These are phyloP conservation scores for Tuber calosporum DNA, from an alignment of 495 filamentous ascomycete genomes.

Conservation along the genomic window DNA sequence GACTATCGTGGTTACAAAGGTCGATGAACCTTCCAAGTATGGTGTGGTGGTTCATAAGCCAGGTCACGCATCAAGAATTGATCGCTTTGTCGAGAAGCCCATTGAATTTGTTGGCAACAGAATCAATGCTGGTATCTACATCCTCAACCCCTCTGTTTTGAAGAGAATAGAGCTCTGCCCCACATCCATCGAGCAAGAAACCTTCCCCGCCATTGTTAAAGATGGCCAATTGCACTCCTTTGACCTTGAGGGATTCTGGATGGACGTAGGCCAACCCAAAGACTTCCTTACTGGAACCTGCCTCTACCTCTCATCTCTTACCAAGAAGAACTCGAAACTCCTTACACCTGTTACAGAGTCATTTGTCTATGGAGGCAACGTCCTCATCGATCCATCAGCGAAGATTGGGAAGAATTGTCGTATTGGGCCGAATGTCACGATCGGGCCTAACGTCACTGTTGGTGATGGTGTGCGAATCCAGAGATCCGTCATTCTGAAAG, in stretches of 20 bases:
- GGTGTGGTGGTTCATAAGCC: conserved; percentile 98
- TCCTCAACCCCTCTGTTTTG: conserved; percentile 88
- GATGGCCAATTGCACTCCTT: conserved; percentile 95
- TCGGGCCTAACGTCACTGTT: conserved; percentile 88
- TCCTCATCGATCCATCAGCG: conserved; percentile 87
- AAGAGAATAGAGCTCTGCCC: conserved; percentile 89
- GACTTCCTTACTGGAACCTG: conserved; percentile 97
- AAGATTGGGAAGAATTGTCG: conserved; percentile 98
- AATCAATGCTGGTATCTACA: conserved; percentile 99
- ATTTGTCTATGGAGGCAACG: conserved; percentile 90
- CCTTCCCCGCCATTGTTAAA: conserved; percentile 87
- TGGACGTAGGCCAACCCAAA: conserved; percentile 99
- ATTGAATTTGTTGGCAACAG: conserved; percentile 99
- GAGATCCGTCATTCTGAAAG: conserved; percentile 80
- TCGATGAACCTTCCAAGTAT: conserved; percentile 98
- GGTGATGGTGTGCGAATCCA: conserved; percentile 94
- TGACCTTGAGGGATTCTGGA: conserved; percentile 98
- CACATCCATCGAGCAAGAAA: conserved; percentile 98
- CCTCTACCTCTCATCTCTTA: conserved; percentile 86
- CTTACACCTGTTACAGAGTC: conserved; percentile 67
- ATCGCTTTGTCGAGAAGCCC: conserved; percentile 99
- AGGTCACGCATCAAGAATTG: conserved; percentile 81
- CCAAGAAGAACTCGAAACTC: conserved; percentile 84
- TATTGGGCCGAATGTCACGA: conserved; percentile 95
- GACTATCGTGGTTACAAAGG: conserved; percentile 98